Evolutionary conservation across 768 basidiomycete genomes (phyloP), one percentile per base, ranked within the genome.

Genomic region (Lactarius deliciosus): DNA sequence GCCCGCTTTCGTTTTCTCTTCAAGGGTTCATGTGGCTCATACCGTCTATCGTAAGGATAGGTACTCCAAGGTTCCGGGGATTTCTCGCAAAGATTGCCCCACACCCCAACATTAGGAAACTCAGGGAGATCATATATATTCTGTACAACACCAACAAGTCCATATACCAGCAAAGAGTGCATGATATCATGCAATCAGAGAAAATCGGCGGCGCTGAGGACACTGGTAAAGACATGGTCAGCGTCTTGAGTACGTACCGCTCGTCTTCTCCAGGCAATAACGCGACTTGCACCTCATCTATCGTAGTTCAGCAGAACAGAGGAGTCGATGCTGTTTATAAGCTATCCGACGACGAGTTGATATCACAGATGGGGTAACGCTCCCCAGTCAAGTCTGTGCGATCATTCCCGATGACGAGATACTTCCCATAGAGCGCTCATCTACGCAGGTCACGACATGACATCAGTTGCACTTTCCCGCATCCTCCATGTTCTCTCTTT

Each of bases 301-400:
- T 45, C 15, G 11, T 64, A 74, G 74, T 75, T 40, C 71, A 65
- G 61, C 70, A 73, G 30, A 75, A 74, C 64, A 62, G 63, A 47
- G 50, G 41, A 28, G 70, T 70, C 3, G 40, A 64, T 32, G 47
- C 63, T 10, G 69, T 63, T 43, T 71, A 75, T 50, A 70, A 72
- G 38, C 56, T 76, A 41, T 68, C 70, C 7, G 75, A 75, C 20
- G 69, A 71, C 32, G 73, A 75, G 57, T 54, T 75, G 22, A 69
- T 75, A 18, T 73, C 72, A 9, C 75, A 75, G 64, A 74, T 75
- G 68, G 71, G 70, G 75, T 74, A 70, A 58, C 15, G 34, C 16
- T 40, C 20, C 10, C 22, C 28, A 25, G 2, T 15, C 18, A 53
- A 41, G 28, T 41, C 20, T 34, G 22, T n/a, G 54, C 40, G n/a